Percentiles rank a stretch among this genome's conserved stretches.
Evolutionary conservation across 1,139 yeast species (phyloP).

Genomic region (Blastobotrys persicus): DNA sequence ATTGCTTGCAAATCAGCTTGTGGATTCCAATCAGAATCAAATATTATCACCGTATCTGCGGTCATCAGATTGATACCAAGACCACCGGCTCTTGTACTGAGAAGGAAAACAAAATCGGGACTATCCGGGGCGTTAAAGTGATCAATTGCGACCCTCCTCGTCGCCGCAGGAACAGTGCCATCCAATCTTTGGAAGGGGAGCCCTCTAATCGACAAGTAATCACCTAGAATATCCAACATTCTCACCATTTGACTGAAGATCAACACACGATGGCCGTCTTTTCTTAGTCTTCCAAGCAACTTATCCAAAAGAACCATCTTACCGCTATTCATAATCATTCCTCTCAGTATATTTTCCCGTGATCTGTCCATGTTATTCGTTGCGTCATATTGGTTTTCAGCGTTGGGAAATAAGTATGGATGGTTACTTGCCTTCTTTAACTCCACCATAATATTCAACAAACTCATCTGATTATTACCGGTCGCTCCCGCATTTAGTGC

Average conservation of each 20-base stretch:
- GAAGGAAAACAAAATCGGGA: slow-evolving; percentile 83
- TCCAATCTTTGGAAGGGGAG: slow-evolving; percentile 87
- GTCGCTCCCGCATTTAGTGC: slow-evolving; percentile 85
- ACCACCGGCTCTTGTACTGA: slow-evolving; percentile 98
- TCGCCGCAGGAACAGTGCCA: slow-evolving; percentile 94
- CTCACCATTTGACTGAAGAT: slow-evolving; percentile 97
- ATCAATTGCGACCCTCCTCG: slow-evolving; percentile 90
- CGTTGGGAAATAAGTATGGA: slow-evolving; percentile 91
- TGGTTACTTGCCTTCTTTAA: slow-evolving; percentile 95
- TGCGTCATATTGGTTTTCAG: slow-evolving; percentile 67
- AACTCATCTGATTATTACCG: slow-evolving; percentile 75
- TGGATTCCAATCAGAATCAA: slow-evolving; percentile 99
- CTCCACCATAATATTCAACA: slow-evolving; percentile 91
- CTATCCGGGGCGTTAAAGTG: slow-evolving; percentile 95
- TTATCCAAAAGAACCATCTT: slow-evolving; percentile 96
- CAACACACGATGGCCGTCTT: slow-evolving; percentile 94
- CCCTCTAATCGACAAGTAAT: slow-evolving; percentile 87
- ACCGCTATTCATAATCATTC: slow-evolving; percentile 96
- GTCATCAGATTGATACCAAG: slow-evolving; percentile 97
- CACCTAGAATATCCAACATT: slow-evolving; percentile 92
- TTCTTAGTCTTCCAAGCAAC: slow-evolving; percentile 72
- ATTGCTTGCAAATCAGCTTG: slow-evolving; percentile 98
- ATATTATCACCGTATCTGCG: slow-evolving; percentile 95
- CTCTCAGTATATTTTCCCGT: slow-evolving; percentile 79
- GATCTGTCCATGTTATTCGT: slow-evolving; percentile 45